Evolutionary conservation across 1,139 yeast species (phyloP).

Genomic region (Kluyveromyces sp.): DNA sequence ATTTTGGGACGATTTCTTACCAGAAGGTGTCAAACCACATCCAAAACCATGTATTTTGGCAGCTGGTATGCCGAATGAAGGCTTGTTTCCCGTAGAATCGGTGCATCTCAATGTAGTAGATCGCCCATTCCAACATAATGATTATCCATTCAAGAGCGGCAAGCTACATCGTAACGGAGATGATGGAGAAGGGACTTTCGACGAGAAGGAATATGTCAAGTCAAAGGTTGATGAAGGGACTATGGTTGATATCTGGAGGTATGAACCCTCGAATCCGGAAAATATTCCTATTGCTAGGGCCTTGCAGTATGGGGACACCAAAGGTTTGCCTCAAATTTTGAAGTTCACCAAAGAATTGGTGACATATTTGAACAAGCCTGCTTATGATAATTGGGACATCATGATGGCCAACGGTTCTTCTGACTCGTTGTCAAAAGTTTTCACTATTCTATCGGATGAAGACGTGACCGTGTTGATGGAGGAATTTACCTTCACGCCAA

Average conservation of each 20-base stretch:
- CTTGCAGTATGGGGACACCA: constrained; percentile 41
- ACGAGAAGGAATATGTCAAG: constrained; percentile 6
- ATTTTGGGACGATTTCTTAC: constrained; percentile 30
- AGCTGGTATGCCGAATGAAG: constrained; percentile 53
- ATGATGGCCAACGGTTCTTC: constrained; percentile 60
- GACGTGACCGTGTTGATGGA: constrained; percentile 55
- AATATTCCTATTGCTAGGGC: constrained; percentile 39
- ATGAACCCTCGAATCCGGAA: constrained; percentile 19
- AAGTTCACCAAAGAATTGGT: constrained; percentile 40
- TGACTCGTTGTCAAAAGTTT: constrained; percentile 54
- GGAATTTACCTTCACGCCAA: constrained; percentile 56
- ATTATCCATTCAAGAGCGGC: constrained; percentile 6
- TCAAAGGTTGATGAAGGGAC: constrained; percentile 5
- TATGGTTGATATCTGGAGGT: constrained; percentile 8
- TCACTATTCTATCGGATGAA: constrained; percentile 46
- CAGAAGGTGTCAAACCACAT: constrained; percentile 38
- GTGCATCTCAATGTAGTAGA: constrained; percentile 39
- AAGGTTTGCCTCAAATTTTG: constrained; percentile 39
- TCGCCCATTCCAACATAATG: constrained; percentile 19
- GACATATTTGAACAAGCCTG: constrained; percentile 40
- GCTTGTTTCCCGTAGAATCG: constrained; percentile 50
- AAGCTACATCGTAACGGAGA: constrained; percentile 10
- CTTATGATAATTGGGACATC: constrained; percentile 47
- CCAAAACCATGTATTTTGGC: constrained; percentile 41
- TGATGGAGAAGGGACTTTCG: constrained; percentile 6